Evolutionary conservation across 768 basidiomycete genomes (phyloP).

Genomic region (Podaxis mareebaensis): DNA sequence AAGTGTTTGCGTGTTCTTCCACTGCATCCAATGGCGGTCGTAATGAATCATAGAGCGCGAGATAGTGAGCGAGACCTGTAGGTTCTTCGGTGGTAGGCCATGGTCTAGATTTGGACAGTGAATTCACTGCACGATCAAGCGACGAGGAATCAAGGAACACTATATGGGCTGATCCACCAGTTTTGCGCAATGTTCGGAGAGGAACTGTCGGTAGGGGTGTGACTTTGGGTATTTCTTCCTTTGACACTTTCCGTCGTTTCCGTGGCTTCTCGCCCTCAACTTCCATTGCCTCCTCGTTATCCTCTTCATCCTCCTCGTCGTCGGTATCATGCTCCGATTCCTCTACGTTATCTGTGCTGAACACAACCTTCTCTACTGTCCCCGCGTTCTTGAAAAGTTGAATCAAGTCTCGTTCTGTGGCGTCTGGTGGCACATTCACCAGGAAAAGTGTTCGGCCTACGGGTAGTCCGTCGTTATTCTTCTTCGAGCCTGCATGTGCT

Average conservation of each 20-base stretch:
- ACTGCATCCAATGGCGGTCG: slow-evolving; percentile 77
- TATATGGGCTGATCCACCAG: slow-evolving; percentile 74
- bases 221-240: slow-evolving; percentile 49
- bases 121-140: slow-evolving; percentile 60
- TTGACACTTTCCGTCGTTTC: slow-evolving; percentile 42
- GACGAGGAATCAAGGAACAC: slow-evolving; percentile 70
- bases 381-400: slow-evolving; percentile 79
- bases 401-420: slow-evolving; percentile 77
- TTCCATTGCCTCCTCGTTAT: slow-evolving; percentile 31
- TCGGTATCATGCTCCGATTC: slow-evolving; percentile 41
- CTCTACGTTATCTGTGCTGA: slow-evolving; percentile 45
- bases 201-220: slow-evolving; percentile 56
- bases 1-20: slow-evolving; percentile 77
- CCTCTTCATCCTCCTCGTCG: slow-evolving; percentile 41
- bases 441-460: slow-evolving; percentile 80
- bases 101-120: slow-evolving; percentile 51
- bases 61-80: slow-evolving; percentile 73
- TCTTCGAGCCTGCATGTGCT: slow-evolving; percentile 57
- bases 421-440: slow-evolving; percentile 87
- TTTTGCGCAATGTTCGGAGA: slow-evolving; percentile 58
- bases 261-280: slow-evolving; percentile 32
- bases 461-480: slow-evolving; percentile 36
- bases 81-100: slow-evolving; percentile 67
- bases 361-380: slow-evolving; percentile 72
- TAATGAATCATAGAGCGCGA: slow-evolving; percentile 57